Evolutionary conservation across 2,329 filamentous ascomycete genomes (phyloP).

Genomic region (Bipolaris cookei): DNA sequence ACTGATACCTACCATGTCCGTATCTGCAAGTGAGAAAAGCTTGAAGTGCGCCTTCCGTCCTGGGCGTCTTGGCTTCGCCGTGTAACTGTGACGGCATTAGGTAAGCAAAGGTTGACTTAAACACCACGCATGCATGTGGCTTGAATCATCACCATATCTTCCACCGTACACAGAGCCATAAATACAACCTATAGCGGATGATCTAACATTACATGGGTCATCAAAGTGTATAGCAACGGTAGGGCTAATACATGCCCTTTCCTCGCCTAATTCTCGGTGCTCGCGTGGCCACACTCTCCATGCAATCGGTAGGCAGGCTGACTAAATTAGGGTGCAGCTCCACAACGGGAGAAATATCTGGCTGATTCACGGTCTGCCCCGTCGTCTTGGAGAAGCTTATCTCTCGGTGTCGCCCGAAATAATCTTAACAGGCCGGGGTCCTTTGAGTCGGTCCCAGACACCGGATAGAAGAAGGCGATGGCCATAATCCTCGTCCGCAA

Average conservation of each 20-base stretch:
- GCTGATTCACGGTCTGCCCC: slow-evolving; percentile 1
- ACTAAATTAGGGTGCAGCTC: slow-evolving; percentile 6
- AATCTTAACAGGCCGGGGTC: slow-evolving; percentile 10
- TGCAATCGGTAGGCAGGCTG: slow-evolving; percentile 14
- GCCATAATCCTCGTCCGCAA: background rate
- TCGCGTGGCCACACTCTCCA: slow-evolving; percentile 6
- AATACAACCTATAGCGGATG: background rate
- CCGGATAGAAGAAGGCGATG: slow-evolving; percentile 2
- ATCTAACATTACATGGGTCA: background rate
- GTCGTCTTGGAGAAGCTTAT: slow-evolving; percentile 13
- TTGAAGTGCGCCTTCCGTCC: slow-evolving; percentile 14
- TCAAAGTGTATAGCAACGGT: background rate
- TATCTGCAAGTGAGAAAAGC: background rate
- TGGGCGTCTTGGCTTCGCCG: slow-evolving; percentile 9
- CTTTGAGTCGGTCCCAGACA: slow-evolving; percentile 9
- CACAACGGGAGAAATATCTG: slow-evolving; percentile 17
- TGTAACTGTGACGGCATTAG: background rate
- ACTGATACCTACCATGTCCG: slow-evolving; percentile 1
- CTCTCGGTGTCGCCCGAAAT: slow-evolving; percentile 8
- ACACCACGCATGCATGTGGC: too few relatives aligned
- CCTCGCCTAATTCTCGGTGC: slow-evolving; percentile 11
- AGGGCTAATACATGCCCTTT: background rate
- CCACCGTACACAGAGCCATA: background rate
- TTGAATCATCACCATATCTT: too few relatives aligned
- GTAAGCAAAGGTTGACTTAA: background rate